A percentile compares a stretch with the other conserved stretches of the same genome.
Conservation (phyloP, 2,329 filamentous ascomycete species). For the Xylaria sp. region DNA sequence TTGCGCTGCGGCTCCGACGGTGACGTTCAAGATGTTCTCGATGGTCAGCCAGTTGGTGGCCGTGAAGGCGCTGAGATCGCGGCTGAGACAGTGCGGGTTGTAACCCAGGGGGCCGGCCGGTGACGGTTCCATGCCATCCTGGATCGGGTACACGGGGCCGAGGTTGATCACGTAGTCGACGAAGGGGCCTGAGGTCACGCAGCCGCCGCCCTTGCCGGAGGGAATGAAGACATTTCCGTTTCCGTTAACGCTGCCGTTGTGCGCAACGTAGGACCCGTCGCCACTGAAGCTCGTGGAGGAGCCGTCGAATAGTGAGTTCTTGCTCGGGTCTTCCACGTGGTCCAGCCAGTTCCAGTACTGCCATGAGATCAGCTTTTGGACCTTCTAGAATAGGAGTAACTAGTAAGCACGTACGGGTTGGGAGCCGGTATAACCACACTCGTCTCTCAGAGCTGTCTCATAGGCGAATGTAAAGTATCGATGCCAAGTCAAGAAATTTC, state of each 20-base stretch:
- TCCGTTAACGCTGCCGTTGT: conserved; percentile 42
- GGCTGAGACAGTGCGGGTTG: conserved; percentile 45
- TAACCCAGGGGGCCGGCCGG: conserved; percentile 29
- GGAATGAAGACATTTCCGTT: conserved; percentile 48
- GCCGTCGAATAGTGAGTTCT: conserved; percentile 67
- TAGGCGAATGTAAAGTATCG: conserved; percentile 55
- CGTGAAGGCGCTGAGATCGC: conserved; percentile 41
- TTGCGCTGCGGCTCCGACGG: conserved; percentile 32
- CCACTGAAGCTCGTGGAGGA: conserved; percentile 62
- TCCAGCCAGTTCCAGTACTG: conserved; percentile 64
- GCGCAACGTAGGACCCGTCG: conserved; percentile 53
- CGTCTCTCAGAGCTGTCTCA: conserved; percentile 54
- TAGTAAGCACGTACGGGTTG: conserved; percentile 47
- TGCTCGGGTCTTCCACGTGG: conserved; percentile 57
- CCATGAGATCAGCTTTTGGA: not conserved
- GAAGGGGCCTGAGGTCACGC: conserved; percentile 58
- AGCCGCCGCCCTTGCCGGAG: conserved; percentile 66
- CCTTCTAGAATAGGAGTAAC: not conserved
- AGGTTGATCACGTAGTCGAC: conserved; percentile 48
- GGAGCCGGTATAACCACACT: conserved; percentile 56
- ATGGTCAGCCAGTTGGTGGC: conserved; percentile 39
- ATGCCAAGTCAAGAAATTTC: conserved; percentile 57
- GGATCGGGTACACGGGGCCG: conserved; percentile 45
- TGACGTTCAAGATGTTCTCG: conserved; percentile 44
- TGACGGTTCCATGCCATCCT: conserved; percentile 33